Evolutionary conservation across 352 stramenopile species (phyloP).

Genomic region (Phytopythium mirpurense): DNA sequence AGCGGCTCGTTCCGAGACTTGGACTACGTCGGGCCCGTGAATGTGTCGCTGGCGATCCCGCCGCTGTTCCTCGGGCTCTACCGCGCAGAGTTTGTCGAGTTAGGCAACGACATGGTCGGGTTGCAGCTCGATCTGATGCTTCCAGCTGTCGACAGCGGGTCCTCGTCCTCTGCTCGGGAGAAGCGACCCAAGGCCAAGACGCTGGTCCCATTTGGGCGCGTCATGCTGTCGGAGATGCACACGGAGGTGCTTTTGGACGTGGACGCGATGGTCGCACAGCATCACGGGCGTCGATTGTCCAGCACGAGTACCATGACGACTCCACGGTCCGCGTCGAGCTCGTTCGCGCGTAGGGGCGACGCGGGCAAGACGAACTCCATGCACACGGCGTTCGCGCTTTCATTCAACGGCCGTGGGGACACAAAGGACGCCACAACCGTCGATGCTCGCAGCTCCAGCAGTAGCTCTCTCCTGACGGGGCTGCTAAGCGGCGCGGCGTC

Average conservation of each 20-base stretch:
- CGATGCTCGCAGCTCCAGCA: background rate
- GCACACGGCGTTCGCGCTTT: constrained; percentile 27
- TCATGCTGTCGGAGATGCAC: constrained; percentile 44
- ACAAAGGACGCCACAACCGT: constrained; percentile 1
- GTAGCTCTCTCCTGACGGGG: background rate
- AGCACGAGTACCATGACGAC: constrained; percentile 23
- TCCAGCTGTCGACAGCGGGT: constrained; percentile 14
- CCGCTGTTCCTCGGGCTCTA: constrained; percentile 57
- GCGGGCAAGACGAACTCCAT: constrained; percentile 22
- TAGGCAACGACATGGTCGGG: constrained; percentile 37
- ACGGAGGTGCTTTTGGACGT: constrained; percentile 54
- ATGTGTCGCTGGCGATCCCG: constrained; percentile 37
- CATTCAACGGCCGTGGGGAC: constrained; percentile 12
- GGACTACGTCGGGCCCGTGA: constrained; percentile 48
- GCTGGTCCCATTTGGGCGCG: constrained; percentile 25
- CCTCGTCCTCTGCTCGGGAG: background rate
- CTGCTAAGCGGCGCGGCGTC: background rate
- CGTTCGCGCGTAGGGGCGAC: constrained; percentile 25
- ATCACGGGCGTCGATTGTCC: constrained; percentile 27
- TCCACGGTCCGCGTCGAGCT: constrained; percentile 28
- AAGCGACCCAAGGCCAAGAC: constrained; percentile 11
- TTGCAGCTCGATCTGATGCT: constrained; percentile 57
- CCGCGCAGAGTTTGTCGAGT: constrained; percentile 37
- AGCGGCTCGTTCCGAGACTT: constrained; percentile 58
- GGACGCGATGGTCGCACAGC: constrained; percentile 42